Percentiles rank a stretch among this genome's conserved stretches.
Evolutionary conservation across 257 asterid species (phyloP).

Genomic region (Solanum paucissectum): DNA sequence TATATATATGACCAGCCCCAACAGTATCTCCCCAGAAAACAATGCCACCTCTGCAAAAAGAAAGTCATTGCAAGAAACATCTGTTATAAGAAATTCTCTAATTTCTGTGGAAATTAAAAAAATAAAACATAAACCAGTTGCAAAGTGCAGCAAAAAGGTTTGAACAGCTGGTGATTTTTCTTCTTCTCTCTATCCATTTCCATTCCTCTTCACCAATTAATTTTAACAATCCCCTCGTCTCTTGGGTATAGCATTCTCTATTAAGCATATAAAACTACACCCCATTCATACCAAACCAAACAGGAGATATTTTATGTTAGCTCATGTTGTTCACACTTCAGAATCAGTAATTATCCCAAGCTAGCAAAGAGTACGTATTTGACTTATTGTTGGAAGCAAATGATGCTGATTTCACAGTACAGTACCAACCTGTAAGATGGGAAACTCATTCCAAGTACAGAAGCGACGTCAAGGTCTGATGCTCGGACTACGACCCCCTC

Average conservation of each 20-base stretch:
- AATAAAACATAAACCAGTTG: background rate
- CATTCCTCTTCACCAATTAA: background rate
- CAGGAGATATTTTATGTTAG: background rate
- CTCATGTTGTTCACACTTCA: background rate
- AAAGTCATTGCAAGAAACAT: background rate
- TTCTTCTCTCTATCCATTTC: background rate
- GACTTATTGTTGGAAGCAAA: background rate
- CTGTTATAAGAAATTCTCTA: background rate
- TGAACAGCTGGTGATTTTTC: background rate
- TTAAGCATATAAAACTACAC: background rate
- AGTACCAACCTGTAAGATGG: conserved; percentile 80
- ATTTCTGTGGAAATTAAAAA: background rate
- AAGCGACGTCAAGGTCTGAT: conserved; percentile 87
- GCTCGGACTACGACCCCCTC: conserved; percentile 84
- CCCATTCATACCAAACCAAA: background rate
- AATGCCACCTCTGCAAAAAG: conserved; percentile 76
- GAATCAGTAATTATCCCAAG: background rate
- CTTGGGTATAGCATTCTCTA: background rate
- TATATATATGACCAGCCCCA: conserved; percentile 67
- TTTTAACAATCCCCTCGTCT: background rate
- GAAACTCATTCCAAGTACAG: conserved; percentile 96
- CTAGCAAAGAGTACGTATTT: background rate
- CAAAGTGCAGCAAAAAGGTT: background rate
- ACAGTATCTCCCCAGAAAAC: conserved; percentile 91
- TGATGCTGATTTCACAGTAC: background rate